Percentiles rank a stretch among this genome's conserved stretches.
These are phyloP conservation scores for Heterobasidion irregulare DNA, from an alignment of 1,284 basidiomycete species.

Conservation along the genomic window DNA sequence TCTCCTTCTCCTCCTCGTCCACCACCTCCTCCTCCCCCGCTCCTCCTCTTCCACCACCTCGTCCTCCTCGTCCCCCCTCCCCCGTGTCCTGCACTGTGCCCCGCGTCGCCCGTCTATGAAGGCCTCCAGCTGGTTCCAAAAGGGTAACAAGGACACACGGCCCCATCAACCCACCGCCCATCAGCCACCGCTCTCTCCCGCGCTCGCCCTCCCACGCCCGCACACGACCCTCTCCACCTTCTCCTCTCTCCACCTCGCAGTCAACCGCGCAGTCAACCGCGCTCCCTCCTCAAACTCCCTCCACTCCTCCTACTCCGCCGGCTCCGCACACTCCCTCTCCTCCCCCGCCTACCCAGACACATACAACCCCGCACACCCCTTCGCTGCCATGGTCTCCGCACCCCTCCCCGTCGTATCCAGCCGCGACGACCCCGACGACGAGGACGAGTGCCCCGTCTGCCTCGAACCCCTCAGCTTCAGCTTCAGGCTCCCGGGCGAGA, in stretches of 20 bases:
- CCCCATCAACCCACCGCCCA: slow-evolving; percentile 1
- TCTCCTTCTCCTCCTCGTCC: too few relatives aligned
- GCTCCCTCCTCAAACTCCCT: slow-evolving; percentile 28
- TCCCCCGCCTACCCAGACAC: slow-evolving; percentile 13
- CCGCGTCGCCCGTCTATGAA: slow-evolving; percentile 8
- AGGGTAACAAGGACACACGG: slow-evolving; percentile 7
- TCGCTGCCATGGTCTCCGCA: slow-evolving; percentile 45
- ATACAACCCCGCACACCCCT: slow-evolving; percentile 32
- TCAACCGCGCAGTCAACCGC: slow-evolving; percentile 23
- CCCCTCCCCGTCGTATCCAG: slow-evolving; percentile 63
- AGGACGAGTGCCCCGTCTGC: slow-evolving; percentile 86
- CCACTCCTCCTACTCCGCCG: slow-evolving; percentile 25
- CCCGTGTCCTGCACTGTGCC: neutral
- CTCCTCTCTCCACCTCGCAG: slow-evolving; percentile 29
- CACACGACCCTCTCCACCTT: slow-evolving; percentile 21
- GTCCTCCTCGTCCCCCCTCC: neutral
- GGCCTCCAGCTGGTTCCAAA: slow-evolving; percentile 13
- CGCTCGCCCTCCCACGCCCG: slow-evolving; percentile 28
- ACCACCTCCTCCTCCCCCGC: neutral
- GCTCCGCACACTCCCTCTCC: slow-evolving; percentile 14
- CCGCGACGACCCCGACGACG: slow-evolving; percentile 57
- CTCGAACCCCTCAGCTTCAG: slow-evolving; percentile 84
- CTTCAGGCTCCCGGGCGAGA: slow-evolving; percentile 87
- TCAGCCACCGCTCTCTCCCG: slow-evolving; percentile 30
- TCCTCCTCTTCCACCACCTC: neutral